phyloP scores from a whole-genome alignment of 371 early-diverging fungal species.

The Chytridium lagenaria region DNA sequence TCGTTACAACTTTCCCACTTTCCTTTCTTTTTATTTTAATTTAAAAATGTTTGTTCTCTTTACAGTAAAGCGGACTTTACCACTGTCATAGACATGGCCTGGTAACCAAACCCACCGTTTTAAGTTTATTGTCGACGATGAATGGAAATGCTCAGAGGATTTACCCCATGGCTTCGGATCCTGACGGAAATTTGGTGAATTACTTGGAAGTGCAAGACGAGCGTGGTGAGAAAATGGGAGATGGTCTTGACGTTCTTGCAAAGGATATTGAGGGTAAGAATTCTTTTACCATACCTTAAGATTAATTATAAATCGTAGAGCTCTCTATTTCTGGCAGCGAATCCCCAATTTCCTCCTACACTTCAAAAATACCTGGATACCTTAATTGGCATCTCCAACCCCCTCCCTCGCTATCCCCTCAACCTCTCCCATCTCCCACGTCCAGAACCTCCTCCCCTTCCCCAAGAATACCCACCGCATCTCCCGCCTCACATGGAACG shows the following conservation, averaged over 20 bases:
- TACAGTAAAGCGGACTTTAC: conserved; percentile 67
- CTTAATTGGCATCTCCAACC: conserved; percentile 40
- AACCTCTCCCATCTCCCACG: conserved; percentile 29
- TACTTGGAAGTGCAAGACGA: conserved; percentile 80
- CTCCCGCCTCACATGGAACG: conserved; percentile 93
- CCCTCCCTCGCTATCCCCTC: conserved; percentile 35
- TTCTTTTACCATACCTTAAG: too few species aligned
- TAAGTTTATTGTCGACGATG: conserved; percentile 97
- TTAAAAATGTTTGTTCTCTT: too few species aligned
- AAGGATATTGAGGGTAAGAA: conserved; percentile 20
- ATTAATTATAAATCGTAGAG: too few species aligned
- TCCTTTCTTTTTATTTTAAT: too few species aligned
- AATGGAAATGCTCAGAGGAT: conserved; percentile 94
- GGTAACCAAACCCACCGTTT: conserved; percentile 88
- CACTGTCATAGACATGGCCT: conserved; percentile 83
- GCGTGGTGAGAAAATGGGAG: conserved; percentile 47
- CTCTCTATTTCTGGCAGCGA: too few species aligned
- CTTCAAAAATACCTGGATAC: conserved; percentile 68
- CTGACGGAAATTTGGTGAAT: conserved; percentile 94
- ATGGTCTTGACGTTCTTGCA: conserved; percentile 56
- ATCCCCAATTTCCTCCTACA: conserved; percentile 69
- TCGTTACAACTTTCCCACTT: too few species aligned
- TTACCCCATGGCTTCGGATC: conserved; percentile 89
- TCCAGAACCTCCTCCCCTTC: conserved; percentile 21
- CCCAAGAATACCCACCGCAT: conserved; percentile 65